Percentiles rank a stretch among this genome's conserved stretches.
Conservation (phyloP, 768 basidiomycete species). For the Russula foetens region DNA sequence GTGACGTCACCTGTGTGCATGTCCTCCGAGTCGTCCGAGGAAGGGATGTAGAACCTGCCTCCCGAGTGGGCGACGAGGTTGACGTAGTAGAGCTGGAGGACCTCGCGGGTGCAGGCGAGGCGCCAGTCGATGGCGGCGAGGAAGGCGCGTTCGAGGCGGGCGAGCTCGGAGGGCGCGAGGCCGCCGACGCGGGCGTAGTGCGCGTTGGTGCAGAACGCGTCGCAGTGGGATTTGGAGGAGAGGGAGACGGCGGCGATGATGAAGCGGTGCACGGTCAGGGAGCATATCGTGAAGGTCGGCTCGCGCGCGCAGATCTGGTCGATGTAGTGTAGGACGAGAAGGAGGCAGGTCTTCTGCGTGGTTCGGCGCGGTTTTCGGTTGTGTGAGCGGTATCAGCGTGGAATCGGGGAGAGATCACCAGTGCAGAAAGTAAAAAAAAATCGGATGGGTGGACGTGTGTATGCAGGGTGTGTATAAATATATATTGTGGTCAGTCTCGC, state of each 20-base stretch:
- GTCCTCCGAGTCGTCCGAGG: slow-evolving; percentile 32
- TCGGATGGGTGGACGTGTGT: background rate
- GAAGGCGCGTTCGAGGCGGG: slow-evolving; percentile 92
- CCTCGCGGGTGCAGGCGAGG: slow-evolving; percentile 86
- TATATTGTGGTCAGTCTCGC: background rate
- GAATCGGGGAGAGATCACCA: background rate
- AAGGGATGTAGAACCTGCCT: slow-evolving; percentile 43
- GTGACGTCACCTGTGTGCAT: slow-evolving; percentile 22
- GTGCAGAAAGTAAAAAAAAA: background rate
- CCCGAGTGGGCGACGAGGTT: slow-evolving; percentile 81
- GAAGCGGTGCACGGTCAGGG: slow-evolving; percentile 96
- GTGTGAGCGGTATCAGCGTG: background rate
- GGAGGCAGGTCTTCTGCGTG: slow-evolving; percentile 62
- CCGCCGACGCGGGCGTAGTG: slow-evolving; percentile 97
- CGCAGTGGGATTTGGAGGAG: slow-evolving; percentile 90
- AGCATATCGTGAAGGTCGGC: slow-evolving; percentile 87
- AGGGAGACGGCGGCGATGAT: slow-evolving; percentile 90
- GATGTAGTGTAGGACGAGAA: slow-evolving; percentile 83
- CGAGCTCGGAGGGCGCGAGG: slow-evolving; percentile 84
- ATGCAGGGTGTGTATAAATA: background rate
- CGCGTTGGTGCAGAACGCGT: slow-evolving; percentile 90
- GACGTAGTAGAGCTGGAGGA: slow-evolving; percentile 89
- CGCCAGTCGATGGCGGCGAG: slow-evolving; percentile 89
- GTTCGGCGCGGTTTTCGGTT: background rate
- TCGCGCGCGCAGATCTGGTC: slow-evolving; percentile 86